These are phyloP conservation scores for Alternaria gansuensis DNA, from an alignment of 2,329 filamentous ascomycete genomes.

Conservation along the genomic window DNA sequence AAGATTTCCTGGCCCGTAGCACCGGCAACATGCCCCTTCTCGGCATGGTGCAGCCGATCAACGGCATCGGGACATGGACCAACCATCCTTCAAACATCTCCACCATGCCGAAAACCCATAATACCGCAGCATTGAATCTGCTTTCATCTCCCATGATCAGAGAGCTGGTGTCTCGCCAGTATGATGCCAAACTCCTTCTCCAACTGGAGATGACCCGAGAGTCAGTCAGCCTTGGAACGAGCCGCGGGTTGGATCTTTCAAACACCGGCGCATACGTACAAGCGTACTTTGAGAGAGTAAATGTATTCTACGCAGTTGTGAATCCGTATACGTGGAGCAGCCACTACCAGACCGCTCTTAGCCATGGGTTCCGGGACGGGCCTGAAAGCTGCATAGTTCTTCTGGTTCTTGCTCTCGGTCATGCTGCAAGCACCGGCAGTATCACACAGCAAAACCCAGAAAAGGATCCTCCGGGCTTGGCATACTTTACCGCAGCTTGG, in stretches of 20 bases:
- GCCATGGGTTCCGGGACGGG: constrained; percentile 78
- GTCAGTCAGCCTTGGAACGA: constrained; percentile 68
- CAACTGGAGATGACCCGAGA: constrained; percentile 83
- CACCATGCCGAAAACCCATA: constrained; percentile 85
- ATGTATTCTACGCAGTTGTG: constrained; percentile 86
- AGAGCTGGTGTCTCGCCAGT: constrained; percentile 77
- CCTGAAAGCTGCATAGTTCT: constrained; percentile 84
- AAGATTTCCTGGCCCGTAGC: constrained; percentile 54
- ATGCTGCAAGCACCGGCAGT: constrained; percentile 77
- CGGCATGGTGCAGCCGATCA: constrained; percentile 54
- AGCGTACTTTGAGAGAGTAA: constrained; percentile 82
- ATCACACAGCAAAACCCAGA: constrained; percentile 75
- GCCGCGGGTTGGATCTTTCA: constrained; percentile 74
- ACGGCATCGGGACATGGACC: constrained; percentile 76
- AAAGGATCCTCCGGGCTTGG: constrained; percentile 76
- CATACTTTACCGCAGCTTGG: constrained; percentile 85
- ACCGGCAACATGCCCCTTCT: constrained; percentile 49
- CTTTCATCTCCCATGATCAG: constrained; percentile 83
- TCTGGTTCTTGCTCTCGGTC: constrained; percentile 78
- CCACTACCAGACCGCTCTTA: constrained; percentile 78
- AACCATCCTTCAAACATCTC: constrained; percentile 73
- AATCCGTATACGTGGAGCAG: constrained; percentile 82
- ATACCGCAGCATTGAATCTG: constrained; percentile 79
- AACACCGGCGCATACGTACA: constrained; percentile 79
- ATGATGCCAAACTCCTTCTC: constrained; percentile 81